phyloP scores from a whole-genome alignment of 176 grass and related monocot genomes.

The Aegilops speltoides region DNA sequence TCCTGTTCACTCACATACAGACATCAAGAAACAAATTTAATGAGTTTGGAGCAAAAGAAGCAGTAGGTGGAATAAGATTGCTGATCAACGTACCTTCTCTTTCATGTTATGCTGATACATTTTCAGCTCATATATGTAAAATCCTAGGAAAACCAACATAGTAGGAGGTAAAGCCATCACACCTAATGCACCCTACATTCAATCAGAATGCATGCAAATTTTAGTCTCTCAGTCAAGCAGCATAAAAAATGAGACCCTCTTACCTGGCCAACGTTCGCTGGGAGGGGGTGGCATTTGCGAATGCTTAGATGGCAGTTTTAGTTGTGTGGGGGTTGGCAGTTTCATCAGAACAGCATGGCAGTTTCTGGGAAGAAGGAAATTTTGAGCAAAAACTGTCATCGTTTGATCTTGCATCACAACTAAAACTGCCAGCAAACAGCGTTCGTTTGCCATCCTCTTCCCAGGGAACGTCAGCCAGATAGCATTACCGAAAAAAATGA shows the following conservation, averaged over 20 bases:
- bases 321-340: too few species aligned
- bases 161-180: constrained; percentile 67
- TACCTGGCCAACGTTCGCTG: too few species aligned
- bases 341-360: too few species aligned
- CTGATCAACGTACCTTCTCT: constrained; percentile 59
- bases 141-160: constrained; percentile 62
- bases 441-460: too few species aligned
- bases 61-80: constrained; percentile 2
- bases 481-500: neutral
- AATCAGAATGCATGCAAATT: neutral
- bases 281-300: too few species aligned
- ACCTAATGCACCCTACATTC: constrained; percentile 64
- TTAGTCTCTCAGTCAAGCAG: neutral
- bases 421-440: too few species aligned
- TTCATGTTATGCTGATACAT: constrained; percentile 50
- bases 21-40: neutral
- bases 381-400: too few species aligned
- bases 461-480: too few species aligned
- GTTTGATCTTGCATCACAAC: too few species aligned
- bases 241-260: neutral
- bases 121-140: constrained; percentile 70
- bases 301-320: too few species aligned
- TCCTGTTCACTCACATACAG: neutral
- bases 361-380: too few species aligned
- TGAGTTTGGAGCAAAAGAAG: neutral